Conservation (phyloP, 495 filamentous ascomycete genomes). For the Chaetomidium leptoderma region DNA sequence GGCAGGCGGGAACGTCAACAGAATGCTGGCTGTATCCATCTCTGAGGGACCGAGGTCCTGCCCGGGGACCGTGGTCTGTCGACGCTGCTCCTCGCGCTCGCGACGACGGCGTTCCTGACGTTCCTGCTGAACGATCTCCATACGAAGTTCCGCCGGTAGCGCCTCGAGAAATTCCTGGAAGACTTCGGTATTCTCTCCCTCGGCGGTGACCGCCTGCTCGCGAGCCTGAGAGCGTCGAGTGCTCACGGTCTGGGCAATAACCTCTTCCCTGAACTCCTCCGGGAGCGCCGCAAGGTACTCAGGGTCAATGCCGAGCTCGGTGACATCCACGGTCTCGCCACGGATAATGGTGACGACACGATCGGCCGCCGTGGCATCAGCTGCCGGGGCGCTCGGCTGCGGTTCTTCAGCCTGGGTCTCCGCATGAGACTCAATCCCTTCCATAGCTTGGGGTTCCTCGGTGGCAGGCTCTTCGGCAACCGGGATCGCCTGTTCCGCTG, state of each 20-base stretch:
- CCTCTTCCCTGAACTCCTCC: slow-evolving; percentile 92
- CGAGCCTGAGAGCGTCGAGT: slow-evolving; percentile 76
- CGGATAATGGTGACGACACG: slow-evolving; percentile 77
- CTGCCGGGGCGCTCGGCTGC: no score
- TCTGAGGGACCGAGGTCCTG: slow-evolving; percentile 62
- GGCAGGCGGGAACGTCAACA: slow-evolving; percentile 81
- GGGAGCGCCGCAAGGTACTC: slow-evolving; percentile 91
- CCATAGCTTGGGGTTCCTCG: slow-evolving; percentile 65
- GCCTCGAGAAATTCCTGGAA: slow-evolving; percentile 93
- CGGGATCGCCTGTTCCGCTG: slow-evolving; percentile 37
- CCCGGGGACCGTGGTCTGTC: slow-evolving; percentile 49
- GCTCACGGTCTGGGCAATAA: slow-evolving; percentile 80
- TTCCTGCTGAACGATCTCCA: slow-evolving; percentile 87
- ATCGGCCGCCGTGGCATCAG: slow-evolving; percentile 29
- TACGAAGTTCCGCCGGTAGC: slow-evolving; percentile 80
- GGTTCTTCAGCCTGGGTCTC: slow-evolving; percentile 27
- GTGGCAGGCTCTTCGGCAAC: slow-evolving; percentile 15
- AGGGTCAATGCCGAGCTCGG: slow-evolving; percentile 85
- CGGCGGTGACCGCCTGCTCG: slow-evolving; percentile 54
- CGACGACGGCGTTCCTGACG: slow-evolving; percentile 81
- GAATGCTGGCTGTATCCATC: slow-evolving; percentile 89
- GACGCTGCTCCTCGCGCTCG: slow-evolving; percentile 69
- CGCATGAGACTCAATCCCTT: slow-evolving; percentile 69
- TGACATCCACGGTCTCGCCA: slow-evolving; percentile 83
- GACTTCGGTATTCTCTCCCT: slow-evolving; percentile 83